These are phyloP conservation scores for Ganoderma boninense DNA, from an alignment of 1,284 basidiomycete genomes.

Conservation along the genomic window DNA sequence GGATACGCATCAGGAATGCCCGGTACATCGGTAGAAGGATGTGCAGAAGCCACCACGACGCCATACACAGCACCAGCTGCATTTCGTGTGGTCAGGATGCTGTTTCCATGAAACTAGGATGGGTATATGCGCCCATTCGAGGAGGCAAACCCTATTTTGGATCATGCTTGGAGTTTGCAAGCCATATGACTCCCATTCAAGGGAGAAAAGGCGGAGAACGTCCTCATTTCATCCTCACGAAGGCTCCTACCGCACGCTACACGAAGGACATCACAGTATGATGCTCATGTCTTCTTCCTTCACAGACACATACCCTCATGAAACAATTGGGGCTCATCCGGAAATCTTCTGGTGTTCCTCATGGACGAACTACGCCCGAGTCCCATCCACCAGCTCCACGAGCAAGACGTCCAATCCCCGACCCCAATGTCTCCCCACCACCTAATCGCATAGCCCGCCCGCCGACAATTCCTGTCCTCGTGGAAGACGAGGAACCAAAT, in stretches of 20 bases:
- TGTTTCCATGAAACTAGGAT: background rate
- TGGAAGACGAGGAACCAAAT: constrained; percentile 69
- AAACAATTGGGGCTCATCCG: constrained; percentile 73
- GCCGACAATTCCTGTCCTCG: constrained; percentile 71
- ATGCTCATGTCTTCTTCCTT: background rate
- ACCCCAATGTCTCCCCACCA: constrained; percentile 56
- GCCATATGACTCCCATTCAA: too few species aligned
- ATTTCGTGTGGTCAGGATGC: too few species aligned
- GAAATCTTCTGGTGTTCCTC: constrained; percentile 60
- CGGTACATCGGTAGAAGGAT: too few species aligned
- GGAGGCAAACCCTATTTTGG: background rate
- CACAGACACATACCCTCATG: constrained; percentile 66
- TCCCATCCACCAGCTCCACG: constrained; percentile 57
- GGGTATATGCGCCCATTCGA: background rate
- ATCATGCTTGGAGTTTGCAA: too few species aligned
- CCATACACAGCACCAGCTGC: too few species aligned
- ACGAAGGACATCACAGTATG: background rate
- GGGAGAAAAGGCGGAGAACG: too few species aligned
- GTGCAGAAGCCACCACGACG: too few species aligned
- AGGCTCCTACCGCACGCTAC: background rate
- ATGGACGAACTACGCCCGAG: constrained; percentile 45
- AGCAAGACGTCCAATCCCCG: constrained; percentile 49
- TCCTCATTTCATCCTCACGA: background rate
- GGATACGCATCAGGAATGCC: background rate
- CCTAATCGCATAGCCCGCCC: constrained; percentile 67